Conservation (phyloP, 805 yeast genomes). For the Starmerella vitae region DNA sequence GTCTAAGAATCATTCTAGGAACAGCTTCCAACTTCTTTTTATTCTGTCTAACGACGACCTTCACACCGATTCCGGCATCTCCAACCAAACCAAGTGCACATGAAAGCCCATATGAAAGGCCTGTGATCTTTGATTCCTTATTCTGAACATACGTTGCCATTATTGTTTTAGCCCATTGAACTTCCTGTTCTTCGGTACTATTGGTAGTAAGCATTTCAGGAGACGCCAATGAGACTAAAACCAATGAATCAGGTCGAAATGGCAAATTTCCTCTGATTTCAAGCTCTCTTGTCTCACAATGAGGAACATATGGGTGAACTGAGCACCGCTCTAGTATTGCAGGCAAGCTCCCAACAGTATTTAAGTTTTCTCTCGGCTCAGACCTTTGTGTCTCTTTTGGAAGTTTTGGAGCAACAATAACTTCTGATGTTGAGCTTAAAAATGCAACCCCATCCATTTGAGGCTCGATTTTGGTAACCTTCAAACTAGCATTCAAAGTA, state of each 20-base stretch:
- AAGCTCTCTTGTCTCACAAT: conserved; percentile 6
- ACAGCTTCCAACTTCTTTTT: conserved; percentile 25
- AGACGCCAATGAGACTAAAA: conserved; percentile 8
- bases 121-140: conserved; percentile 24
- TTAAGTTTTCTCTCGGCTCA: not conserved
- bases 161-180: conserved; percentile 29
- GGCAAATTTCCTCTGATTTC: conserved; percentile 11
- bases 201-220: conserved; percentile 3
- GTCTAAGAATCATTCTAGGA: conserved; percentile 37
- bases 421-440: conserved; percentile 50
- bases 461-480: conserved; percentile 35
- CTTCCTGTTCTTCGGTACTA: conserved; percentile 9
- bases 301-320: conserved; percentile 10
- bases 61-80: conserved; percentile 35
- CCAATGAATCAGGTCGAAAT: not conserved
- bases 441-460: conserved; percentile 31
- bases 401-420: conserved; percentile 60
- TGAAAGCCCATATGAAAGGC: conserved; percentile 39
- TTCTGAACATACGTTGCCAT: conserved; percentile 38
- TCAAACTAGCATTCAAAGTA: conserved; percentile 44
- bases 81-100: conserved; percentile 41
- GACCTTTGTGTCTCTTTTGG: not conserved
- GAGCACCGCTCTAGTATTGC: conserved; percentile 3
- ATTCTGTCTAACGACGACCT: conserved; percentile 40
- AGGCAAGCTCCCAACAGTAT: not conserved